phyloP scores from a whole-genome alignment of 2,329 filamentous ascomycete species.

The Arthroderma sp. region DNA sequence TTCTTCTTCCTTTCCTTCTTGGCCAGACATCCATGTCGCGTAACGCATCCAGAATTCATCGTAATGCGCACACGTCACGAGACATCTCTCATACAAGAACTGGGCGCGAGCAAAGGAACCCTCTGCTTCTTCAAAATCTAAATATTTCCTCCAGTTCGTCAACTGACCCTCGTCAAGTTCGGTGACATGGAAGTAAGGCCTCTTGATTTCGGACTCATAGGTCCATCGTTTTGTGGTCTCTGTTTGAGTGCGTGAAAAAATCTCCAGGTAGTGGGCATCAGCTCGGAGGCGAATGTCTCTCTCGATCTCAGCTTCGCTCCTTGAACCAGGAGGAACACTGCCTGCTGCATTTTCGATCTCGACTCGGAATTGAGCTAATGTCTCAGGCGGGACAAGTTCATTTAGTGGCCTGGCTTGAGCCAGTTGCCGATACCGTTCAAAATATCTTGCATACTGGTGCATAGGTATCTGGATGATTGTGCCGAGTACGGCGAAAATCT shows the following conservation, averaged over 20 bases:
- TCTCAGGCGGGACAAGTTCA: constrained; percentile 60
- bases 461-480: constrained; percentile 82
- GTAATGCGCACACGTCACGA: constrained; percentile 87
- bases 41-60: constrained; percentile 99
- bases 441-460: constrained; percentile 93
- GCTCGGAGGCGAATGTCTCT: constrained; percentile 68
- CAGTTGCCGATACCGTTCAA: constrained; percentile 73
- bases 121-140: constrained; percentile 87
- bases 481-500: constrained; percentile 69
- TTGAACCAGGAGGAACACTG: constrained; percentile 34
- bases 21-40: constrained; percentile 79
- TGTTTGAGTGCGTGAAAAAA: constrained; percentile 67
- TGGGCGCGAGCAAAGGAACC: constrained; percentile 62
- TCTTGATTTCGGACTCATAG: constrained; percentile 87
- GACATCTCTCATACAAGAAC: constrained; percentile 84
- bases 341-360: constrained; percentile 52
- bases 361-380: constrained; percentile 53
- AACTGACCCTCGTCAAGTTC: constrained; percentile 79
- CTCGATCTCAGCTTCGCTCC: constrained; percentile 67
- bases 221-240: constrained; percentile 92
- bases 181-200: constrained; percentile 92
- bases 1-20: constrained; percentile 73
- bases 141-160: constrained; percentile 85
- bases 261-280: constrained; percentile 66
- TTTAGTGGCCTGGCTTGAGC: constrained; percentile 59